Conservation (phyloP, 768 basidiomycete species). For the Porphyrellus cyaneotinctus region DNA sequence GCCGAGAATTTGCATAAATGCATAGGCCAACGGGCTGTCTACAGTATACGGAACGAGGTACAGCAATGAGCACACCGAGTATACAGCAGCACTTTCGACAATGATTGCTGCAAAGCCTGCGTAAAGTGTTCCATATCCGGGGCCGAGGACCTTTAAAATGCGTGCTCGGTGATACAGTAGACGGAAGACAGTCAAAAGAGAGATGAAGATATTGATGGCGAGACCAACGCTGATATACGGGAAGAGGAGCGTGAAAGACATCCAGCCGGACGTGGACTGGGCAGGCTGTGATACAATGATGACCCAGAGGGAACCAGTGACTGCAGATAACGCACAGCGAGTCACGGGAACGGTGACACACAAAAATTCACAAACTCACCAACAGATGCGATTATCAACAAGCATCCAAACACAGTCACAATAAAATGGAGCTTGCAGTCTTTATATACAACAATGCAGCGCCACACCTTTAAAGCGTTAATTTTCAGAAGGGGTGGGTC, state of each 20-base stretch:
- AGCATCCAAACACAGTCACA: constrained; percentile 13
- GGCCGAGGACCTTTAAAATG: constrained; percentile 25
- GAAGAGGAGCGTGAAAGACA: constrained; percentile 31
- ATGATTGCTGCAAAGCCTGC: constrained; percentile 31
- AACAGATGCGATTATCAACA: constrained; percentile 26
- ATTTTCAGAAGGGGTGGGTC: neutral
- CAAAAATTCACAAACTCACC: constrained; percentile 8
- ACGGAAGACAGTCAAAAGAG: constrained; percentile 29
- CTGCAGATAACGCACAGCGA: constrained; percentile 5
- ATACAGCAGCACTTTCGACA: constrained; percentile 33
- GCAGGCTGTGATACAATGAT: constrained; percentile 24
- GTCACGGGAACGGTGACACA: neutral
- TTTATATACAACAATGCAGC: constrained; percentile 30
- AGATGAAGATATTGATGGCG: constrained; percentile 30
- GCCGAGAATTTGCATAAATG: constrained; percentile 30
- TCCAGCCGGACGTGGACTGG: constrained; percentile 19
- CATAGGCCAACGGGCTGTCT: constrained; percentile 22
- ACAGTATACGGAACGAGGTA: constrained; percentile 29
- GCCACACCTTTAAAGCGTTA: constrained; percentile 25
- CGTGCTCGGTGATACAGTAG: constrained; percentile 26
- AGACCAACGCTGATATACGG: constrained; percentile 33
- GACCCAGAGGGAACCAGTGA: constrained; percentile 30
- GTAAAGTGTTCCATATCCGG: constrained; percentile 26
- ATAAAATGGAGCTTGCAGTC: constrained; percentile 19
- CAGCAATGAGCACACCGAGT: constrained; percentile 29